These are phyloP conservation scores for Ustilago tritici DNA, from an alignment of 1,284 basidiomycete genomes.

Conservation along the genomic window DNA sequence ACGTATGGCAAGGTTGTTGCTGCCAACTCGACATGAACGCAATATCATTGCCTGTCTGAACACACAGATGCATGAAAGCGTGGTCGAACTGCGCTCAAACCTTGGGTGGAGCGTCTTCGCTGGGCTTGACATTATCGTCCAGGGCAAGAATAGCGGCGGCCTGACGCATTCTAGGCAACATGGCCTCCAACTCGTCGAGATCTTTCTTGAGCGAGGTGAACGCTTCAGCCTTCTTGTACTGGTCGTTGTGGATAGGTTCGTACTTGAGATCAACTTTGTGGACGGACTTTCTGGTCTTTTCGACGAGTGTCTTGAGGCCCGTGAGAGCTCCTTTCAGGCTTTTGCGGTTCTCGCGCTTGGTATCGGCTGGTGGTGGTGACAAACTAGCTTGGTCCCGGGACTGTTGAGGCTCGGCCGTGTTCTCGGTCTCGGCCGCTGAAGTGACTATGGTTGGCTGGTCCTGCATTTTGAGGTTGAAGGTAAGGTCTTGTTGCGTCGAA, in stretches of 20 bases:
- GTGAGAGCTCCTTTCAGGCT: background rate
- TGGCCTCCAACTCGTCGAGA: background rate
- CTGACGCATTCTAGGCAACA: slow-evolving; percentile 3
- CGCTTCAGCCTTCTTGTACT: background rate
- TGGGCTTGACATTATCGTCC: background rate
- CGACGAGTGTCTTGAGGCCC: background rate
- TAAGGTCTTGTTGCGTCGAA: background rate
- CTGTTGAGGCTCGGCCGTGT: background rate
- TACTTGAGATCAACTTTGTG: background rate
- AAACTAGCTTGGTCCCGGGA: background rate
- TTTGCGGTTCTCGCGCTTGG: background rate
- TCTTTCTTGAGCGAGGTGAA: slow-evolving; percentile 1
- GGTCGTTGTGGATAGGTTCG: background rate
- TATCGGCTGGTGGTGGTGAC: background rate
- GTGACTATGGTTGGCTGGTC: background rate
- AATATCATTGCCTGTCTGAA: background rate
- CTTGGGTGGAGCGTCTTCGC: background rate
- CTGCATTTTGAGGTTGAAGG: background rate
- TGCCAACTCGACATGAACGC: background rate
- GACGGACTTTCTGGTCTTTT: background rate
- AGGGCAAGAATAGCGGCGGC: background rate
- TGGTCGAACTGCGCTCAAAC: background rate
- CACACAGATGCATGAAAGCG: background rate
- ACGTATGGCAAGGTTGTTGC: slow-evolving; percentile 18
- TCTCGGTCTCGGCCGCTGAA: background rate